Conservation (phyloP, 2,329 filamentous ascomycete genomes). For the Botrytis galanthina region DNA sequence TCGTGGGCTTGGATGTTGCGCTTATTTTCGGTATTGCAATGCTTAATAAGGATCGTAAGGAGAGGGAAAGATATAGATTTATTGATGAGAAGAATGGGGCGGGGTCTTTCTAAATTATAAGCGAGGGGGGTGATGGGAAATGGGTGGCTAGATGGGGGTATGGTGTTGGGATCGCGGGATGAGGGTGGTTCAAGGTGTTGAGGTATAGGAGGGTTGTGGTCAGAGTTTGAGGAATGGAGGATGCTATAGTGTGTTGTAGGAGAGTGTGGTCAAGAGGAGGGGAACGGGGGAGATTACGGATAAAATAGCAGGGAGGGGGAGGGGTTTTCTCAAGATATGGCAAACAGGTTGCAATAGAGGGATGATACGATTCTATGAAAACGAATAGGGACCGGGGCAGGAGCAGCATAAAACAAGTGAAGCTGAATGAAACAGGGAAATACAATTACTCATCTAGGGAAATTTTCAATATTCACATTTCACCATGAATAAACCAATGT, state of each 20-base stretch:
- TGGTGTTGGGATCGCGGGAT: neutral
- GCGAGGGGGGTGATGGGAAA: neutral
- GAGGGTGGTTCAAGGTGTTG: neutral
- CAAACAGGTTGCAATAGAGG: neutral
- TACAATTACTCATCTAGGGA: neutral
- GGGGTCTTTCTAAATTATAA: constrained; percentile 46
- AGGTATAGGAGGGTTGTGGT: neutral
- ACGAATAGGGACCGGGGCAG: neutral
- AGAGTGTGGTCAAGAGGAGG: no score
- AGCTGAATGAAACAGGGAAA: neutral
- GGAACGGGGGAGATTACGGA: neutral
- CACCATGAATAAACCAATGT: neutral
- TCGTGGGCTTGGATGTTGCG: constrained; percentile 54
- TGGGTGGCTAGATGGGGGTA: neutral
- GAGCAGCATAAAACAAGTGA: neutral
- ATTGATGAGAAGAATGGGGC: constrained; percentile 76
- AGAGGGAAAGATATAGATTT: constrained; percentile 72
- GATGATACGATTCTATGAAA: neutral
- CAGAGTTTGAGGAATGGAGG: neutral
- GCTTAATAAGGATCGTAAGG: constrained; percentile 76
- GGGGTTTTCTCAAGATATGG: neutral
- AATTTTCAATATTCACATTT: neutral
- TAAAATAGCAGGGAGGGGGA: neutral
- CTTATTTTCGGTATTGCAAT: constrained; percentile 71
- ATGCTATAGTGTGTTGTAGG: neutral